Evolutionary conservation across 2,329 filamentous ascomycete genomes (phyloP).

Genomic region (Cordyceps cicadae): DNA sequence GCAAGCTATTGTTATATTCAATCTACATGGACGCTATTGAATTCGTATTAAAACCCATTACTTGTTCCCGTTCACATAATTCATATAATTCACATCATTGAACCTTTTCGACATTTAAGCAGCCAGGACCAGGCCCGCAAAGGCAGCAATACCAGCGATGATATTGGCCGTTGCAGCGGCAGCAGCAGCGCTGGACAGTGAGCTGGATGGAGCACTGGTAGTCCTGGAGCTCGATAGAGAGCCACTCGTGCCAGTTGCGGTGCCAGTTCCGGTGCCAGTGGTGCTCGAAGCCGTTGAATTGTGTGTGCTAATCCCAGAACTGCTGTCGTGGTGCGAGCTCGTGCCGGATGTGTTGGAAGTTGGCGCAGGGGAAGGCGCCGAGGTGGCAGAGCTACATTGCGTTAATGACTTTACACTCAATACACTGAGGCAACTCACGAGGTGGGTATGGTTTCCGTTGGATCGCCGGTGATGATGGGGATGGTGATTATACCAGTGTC

Average conservation of each 20-base stretch:
- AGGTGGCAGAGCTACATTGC: neutral
- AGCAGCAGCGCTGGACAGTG: neutral
- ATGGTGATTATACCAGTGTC: neutral
- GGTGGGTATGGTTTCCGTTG: neutral
- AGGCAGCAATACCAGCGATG: constrained; percentile 4
- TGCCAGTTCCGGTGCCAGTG: neutral
- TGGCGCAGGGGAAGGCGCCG: neutral
- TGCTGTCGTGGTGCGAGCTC: neutral
- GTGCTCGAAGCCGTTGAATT: neutral
- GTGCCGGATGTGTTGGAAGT: neutral
- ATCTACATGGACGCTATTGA: neutral
- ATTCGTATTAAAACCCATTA: neutral
- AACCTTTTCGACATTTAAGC: neutral
- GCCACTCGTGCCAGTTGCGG: neutral
- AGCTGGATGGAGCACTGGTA: neutral
- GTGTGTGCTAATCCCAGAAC: neutral
- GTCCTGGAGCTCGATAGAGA: neutral
- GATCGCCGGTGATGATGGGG: neutral
- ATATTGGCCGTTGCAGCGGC: constrained; percentile 6
- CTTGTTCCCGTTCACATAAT: neutral
- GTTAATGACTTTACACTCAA: neutral
- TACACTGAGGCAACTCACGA: neutral
- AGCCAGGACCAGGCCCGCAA: constrained; percentile 4
- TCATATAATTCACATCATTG: neutral
- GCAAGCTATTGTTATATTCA: neutral